Percentiles rank a stretch among this genome's conserved stretches.
Evolutionary conservation across 2,329 filamentous ascomycete species (phyloP).

Genomic region (Microsporum ferrugineum): DNA sequence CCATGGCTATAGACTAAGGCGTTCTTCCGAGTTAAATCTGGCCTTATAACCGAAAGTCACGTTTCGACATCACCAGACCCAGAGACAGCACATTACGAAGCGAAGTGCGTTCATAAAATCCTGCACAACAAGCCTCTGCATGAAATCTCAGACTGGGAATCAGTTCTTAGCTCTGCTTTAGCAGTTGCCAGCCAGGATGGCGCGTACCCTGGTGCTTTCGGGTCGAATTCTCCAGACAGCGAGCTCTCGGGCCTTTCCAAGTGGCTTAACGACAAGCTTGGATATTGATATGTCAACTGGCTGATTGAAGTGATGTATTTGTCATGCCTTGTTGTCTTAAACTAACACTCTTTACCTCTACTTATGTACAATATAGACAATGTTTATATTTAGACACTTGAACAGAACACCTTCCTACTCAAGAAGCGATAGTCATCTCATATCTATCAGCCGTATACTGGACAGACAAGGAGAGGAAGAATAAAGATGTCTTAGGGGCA

Average conservation of each 20-base stretch:
- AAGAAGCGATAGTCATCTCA: not conserved
- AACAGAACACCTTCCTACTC: not conserved
- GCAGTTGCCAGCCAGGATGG: not conserved
- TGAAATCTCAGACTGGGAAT: conserved; percentile 36
- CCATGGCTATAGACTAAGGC: conserved; percentile 26
- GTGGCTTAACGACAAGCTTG: conserved; percentile 19
- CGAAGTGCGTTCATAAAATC: conserved; percentile 21
- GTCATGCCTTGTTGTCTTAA: not conserved
- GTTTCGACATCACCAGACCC: conserved; percentile 29
- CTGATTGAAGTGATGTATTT: not conserved
- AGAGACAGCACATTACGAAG: conserved; percentile 24
- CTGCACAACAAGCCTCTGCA: conserved; percentile 38
- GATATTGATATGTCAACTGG: conserved; percentile 6
- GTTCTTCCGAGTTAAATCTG: conserved; percentile 32
- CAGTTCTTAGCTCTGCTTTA: conserved; percentile 10
- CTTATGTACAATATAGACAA: not conserved
- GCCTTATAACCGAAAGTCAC: conserved; percentile 30
- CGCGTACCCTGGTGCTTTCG: conserved; percentile 4
- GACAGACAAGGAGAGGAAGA: too few relatives aligned
- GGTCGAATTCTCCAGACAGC: not conserved
- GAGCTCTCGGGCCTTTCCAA: conserved; percentile 10
- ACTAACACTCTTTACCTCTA: not conserved
- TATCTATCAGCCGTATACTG: not conserved
- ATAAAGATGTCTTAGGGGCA: too few relatives aligned
- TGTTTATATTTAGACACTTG: not conserved